Percentiles rank a stretch among this genome's conserved stretches.
phyloP scores from a whole-genome alignment of 192 early-diverging fungal genomes.

The Mortierella hygrophila region DNA sequence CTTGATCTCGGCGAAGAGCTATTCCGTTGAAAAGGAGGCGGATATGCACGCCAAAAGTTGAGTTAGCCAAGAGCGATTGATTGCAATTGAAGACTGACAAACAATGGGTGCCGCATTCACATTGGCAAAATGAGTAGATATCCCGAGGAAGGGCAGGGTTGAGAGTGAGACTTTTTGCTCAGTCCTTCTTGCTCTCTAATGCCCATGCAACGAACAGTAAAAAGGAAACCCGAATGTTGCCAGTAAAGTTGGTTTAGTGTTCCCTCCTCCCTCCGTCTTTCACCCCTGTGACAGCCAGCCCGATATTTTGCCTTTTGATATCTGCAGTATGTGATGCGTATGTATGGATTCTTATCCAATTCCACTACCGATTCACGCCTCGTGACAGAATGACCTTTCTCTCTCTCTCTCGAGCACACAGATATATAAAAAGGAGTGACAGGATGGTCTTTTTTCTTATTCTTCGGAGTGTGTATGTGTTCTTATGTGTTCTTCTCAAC shows the following conservation, averaged over 20 bases:
- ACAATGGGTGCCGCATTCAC: not conserved
- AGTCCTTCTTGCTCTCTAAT: not conserved
- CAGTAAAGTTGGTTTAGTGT: not conserved
- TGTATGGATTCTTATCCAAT: not conserved
- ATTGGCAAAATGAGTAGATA: not conserved
- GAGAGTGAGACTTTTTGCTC: not conserved
- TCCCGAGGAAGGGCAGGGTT: not conserved
- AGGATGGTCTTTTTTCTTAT: not conserved
- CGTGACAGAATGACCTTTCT: not conserved
- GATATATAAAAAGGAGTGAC: not conserved
- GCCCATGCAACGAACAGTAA: not conserved
- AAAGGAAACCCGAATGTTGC: not conserved
- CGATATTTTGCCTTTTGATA: not conserved
- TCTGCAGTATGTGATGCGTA: not conserved
- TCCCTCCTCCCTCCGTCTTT: not conserved
- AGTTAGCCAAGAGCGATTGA: not conserved
- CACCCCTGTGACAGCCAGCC: not conserved
- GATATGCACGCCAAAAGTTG: not conserved
- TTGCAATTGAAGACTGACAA: not conserved
- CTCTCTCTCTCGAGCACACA: not conserved
- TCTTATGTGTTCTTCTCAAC: not conserved
- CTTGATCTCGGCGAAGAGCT: conserved; percentile 83
- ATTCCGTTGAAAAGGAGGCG: not conserved
- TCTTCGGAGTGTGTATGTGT: not conserved
- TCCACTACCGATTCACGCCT: not conserved